Conservation (phyloP, 2,329 filamentous ascomycete species). For the Monilinia fructigena region DNA sequence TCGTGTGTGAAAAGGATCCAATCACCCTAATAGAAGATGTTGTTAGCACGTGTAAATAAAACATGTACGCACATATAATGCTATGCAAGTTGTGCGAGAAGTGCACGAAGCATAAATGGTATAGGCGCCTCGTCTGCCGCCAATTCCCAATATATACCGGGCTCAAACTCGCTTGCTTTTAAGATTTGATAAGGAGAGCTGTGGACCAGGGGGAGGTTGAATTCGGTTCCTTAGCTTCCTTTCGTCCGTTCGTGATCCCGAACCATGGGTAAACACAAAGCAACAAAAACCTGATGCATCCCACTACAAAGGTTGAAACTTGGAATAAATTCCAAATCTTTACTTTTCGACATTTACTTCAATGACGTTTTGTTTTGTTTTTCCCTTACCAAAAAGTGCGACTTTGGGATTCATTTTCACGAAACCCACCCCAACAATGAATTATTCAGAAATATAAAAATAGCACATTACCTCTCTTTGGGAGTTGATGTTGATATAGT, state of each 20-base stretch:
- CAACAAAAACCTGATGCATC: conserved; percentile 32
- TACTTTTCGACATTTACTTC: conserved; percentile 42
- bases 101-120: conserved; percentile 12
- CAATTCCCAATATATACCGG: conserved; percentile 29
- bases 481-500: conserved; percentile 99
- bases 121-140: conserved; percentile 20
- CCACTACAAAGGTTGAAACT: conserved; percentile 28
- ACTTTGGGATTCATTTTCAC: not conserved
- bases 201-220: conserved; percentile 29
- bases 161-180: conserved; percentile 28
- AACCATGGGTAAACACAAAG: conserved; percentile 20
- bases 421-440: not conserved
- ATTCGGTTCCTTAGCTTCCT: conserved; percentile 36
- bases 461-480: conserved; percentile 88
- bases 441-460: conserved; percentile 21
- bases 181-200: conserved; percentile 25
- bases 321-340: conserved; percentile 19
- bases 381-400: not conserved
- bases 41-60: conserved; percentile 31
- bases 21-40: conserved; percentile 67
- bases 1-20: conserved; percentile 99
- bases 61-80: conserved; percentile 8
- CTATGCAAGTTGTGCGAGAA: conserved; percentile 26
- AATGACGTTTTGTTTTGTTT: conserved; percentile 12
- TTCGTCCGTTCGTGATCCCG: conserved; percentile 34